Evolutionary conservation across 2,329 filamentous ascomycete species (phyloP), one percentile per base, ranked within the genome.

Genomic region (Aspergillus brasiliensis): DNA sequence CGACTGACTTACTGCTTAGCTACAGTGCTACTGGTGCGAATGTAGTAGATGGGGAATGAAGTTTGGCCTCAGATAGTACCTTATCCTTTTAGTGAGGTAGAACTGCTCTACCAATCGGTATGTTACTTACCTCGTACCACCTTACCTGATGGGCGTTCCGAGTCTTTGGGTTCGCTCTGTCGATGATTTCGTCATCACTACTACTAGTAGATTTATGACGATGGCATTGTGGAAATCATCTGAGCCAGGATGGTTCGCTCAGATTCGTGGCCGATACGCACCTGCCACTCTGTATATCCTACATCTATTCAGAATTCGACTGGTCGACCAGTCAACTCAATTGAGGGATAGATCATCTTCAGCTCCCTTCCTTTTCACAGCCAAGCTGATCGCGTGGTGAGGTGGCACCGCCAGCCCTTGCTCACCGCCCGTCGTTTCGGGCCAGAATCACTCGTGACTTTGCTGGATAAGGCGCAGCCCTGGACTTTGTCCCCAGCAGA

Each of bases 171-270:
- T 44, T 44, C 17, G 17, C 40, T 44, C 40, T 21, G 40, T 44
- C 40, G 40, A 34, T 40, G 34, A 62, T 65, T 65, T 64, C 63
- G 63, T 65, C 63, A 65, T 64, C 57, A 44, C 40, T 44, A 44
- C 19, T 44, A 5, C 17, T 44, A 44, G 2, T 44, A 23, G n/a
- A n/a, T n/a, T 44, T 19, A 44, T 44, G 40, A 44, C 40, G 40
- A 44, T 44, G 40, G 40, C 19, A 13, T 23, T 21, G 40, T 44
- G 40, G 40, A 21, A 44, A 44, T 44, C 17, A 34, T 11, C 5
- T 13, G 11, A 34, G 31, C 31, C 31, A 34, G 31, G 31, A 15
- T 34, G 31, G 31, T 31, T 31, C 28, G 4, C 13, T 31, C 5
- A 31, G 11, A 34, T 34, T 34, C 31, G 5, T 34, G 31, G 4